Base-by-base conservation (phyloP, 108 stramenopile genomes). In the Nannochloropsis gaditana region DNA sequence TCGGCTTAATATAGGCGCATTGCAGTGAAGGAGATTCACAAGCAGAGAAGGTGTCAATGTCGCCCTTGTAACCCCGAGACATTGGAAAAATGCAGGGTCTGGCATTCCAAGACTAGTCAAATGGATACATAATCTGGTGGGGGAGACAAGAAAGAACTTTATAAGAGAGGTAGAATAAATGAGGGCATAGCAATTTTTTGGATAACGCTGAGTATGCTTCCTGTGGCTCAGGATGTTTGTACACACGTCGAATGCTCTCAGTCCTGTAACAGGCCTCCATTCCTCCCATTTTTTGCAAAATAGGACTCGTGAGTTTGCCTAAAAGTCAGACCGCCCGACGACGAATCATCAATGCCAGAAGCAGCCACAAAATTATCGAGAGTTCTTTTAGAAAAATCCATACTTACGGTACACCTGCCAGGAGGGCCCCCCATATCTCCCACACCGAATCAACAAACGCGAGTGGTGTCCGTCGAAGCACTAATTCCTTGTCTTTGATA, bases 381-480 rank as follows among this genome's bases (percentile, higher is more conserved):
- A 31, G 31, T 31, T 31, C 31, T 31, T 31, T 31, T 31, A 31
- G 31, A 31, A 2, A 73, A 6, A 73, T 73, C 59, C n/a, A 73
- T n/a, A 73, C 59, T 73, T 73, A 73, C 59, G 59, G 59, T 73
- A 73, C 59, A 73, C 59, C 59, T n/a, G 5, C 59, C 1, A 73
- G n/a, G n/a, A 73, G 59, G 15, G 59, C 59, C 19, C 59, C 59
- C 59, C 59, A 73, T 15, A 73, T 73, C 59, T 73, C 59, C 59
- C 59, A 73, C 59, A 73, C 8, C 59, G 59, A 73, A n/a, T 73
- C 59, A 15, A 73, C 59, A 73, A 73, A 73, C 15, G 59, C n/a
- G 59, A 73, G 59, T n/a, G 59, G 59, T n/a, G 59, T 73, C 59
- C 59, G 59, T n/a, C 59, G 59, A 15, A 73, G n/a, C 59, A 73